phyloP scores from a whole-genome alignment of 352 stramenopile species.

The Phytopythium oedochilum region DNA sequence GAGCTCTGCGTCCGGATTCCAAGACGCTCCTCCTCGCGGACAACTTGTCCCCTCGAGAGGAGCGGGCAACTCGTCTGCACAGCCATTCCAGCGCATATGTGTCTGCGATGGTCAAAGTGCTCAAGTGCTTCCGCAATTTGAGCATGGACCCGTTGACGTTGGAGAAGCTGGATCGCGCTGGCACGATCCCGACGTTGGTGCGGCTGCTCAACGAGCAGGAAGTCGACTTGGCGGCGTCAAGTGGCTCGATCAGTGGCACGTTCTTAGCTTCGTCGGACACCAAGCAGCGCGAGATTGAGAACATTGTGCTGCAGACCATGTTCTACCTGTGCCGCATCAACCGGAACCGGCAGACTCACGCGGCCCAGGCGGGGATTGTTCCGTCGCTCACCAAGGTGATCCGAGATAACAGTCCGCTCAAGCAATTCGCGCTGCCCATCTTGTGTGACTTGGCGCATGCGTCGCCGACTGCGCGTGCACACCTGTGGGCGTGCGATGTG shows the following conservation, averaged over 20 bases:
- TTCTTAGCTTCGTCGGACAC: slow-evolving; percentile 15
- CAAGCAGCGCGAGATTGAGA: slow-evolving; percentile 84
- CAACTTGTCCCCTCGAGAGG: slow-evolving; percentile 8
- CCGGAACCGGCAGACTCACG: slow-evolving; percentile 84
- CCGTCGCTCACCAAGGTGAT: slow-evolving; percentile 89
- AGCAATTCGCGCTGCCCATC: slow-evolving; percentile 91
- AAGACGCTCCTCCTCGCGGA: slow-evolving; percentile 10
- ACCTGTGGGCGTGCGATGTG: slow-evolving; percentile 82
- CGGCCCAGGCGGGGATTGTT: slow-evolving; percentile 86
- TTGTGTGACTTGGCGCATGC: slow-evolving; percentile 91
- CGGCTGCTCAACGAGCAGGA: slow-evolving; percentile 62
- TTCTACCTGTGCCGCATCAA: slow-evolving; percentile 94
- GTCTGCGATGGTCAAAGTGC: slow-evolving; percentile 65
- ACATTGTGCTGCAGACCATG: slow-evolving; percentile 89
- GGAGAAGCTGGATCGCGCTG: slow-evolving; percentile 84
- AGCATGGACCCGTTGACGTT: slow-evolving; percentile 90
- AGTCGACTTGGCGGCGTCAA: slow-evolving; percentile 1
- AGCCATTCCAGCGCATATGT: slow-evolving; percentile 44
- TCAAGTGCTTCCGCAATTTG: slow-evolving; percentile 86
- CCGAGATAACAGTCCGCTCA: slow-evolving; percentile 74
- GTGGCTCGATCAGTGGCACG: background rate
- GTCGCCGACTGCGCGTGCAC: slow-evolving; percentile 70
- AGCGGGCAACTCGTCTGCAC: background rate
- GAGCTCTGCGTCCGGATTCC: slow-evolving; percentile 34
- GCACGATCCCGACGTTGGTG: slow-evolving; percentile 84